These are phyloP conservation scores for Tricholoma bakamatsutake DNA, from an alignment of 768 basidiomycete species.

Conservation along the genomic window DNA sequence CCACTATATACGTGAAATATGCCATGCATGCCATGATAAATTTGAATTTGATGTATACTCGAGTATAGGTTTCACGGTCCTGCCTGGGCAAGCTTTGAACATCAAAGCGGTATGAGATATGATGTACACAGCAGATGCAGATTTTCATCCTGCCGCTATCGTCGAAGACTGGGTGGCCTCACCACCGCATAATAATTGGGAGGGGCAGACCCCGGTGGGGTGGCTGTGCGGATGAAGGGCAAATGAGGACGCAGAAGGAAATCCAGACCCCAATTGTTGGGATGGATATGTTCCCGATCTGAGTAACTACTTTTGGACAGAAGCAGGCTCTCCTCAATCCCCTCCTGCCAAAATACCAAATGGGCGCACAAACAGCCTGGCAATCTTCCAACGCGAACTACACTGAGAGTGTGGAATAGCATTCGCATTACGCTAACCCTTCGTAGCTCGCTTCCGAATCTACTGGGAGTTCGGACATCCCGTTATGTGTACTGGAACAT, in stretches of 20 bases:
- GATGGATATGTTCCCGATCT: constrained; percentile 12
- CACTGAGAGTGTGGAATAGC: background rate
- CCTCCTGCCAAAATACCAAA: background rate
- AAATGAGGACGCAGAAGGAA: constrained; percentile 10
- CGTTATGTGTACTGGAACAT: background rate
- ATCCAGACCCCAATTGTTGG: constrained; percentile 6
- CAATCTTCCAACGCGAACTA: background rate
- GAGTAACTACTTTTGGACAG: constrained; percentile 3
- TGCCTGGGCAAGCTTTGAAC: background rate
- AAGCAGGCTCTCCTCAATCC: background rate
- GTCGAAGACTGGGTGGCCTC: no score
- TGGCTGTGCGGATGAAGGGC: constrained; percentile 14
- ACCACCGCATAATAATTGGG: no score
- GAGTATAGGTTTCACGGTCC: no score
- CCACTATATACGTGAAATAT: no score
- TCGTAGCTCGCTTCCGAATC: background rate
- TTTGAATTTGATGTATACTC: background rate
- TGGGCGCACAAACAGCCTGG: background rate
- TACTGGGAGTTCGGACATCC: background rate
- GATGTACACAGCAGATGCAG: no score
- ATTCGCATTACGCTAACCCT: background rate
- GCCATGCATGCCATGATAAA: no score
- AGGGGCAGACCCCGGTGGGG: background rate
- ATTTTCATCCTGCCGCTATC: no score
- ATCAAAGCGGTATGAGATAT: background rate